Evolutionary conservation across 495 filamentous ascomycete genomes (phyloP), one percentile per base, ranked within the genome.

Genomic region (Patellaria atrata): DNA sequence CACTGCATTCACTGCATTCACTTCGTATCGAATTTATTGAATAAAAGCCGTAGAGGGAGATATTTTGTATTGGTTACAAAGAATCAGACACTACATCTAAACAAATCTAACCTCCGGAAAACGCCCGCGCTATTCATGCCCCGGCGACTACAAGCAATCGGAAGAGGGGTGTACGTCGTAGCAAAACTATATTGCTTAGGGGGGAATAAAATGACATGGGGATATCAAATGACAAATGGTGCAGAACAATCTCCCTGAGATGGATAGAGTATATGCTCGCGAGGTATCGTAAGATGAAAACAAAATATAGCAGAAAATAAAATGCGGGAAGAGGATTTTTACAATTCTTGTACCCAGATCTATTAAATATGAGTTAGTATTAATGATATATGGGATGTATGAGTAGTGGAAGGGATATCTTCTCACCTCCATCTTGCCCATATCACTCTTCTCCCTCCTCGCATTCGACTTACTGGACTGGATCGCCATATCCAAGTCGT

Each of bases 361-460:
- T 50, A 36, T 9, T 41, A 21, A 13, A 35, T 12, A 36, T 32
- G 41, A 24, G 29, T 38, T 18, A 32, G 33, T 22, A 14, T 3
- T 30, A 3, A 9, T 16, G 10, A 3, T 30, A 9, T 8, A 9
- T 9, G 16, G 15, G 28, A 30, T 3, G 19, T 13, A 30, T 7
- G 6, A 27, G 26, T 37, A 40, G n/a, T n/a, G 41, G 27, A 5
- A 39, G 33, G 27, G 12, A 47, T 37, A 47, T 13, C 27, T 33
- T 62, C 80, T 64, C 55, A 96, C 84, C 73, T 96, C 89, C 69
- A 96, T 75, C 71, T 94, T 96, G 20, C 84, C 86, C 64, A 85
- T 79, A 40, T 92, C 86, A 27, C 65, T 60, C 37, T 74, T 69
- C 47, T 87, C 80, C 53, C 71, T 73, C 60, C 64, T 67, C 19